Percentiles rank a stretch among this genome's conserved stretches.
phyloP scores from a whole-genome alignment of 805 yeast species.

The Hanseniaspora lachancei region DNA sequence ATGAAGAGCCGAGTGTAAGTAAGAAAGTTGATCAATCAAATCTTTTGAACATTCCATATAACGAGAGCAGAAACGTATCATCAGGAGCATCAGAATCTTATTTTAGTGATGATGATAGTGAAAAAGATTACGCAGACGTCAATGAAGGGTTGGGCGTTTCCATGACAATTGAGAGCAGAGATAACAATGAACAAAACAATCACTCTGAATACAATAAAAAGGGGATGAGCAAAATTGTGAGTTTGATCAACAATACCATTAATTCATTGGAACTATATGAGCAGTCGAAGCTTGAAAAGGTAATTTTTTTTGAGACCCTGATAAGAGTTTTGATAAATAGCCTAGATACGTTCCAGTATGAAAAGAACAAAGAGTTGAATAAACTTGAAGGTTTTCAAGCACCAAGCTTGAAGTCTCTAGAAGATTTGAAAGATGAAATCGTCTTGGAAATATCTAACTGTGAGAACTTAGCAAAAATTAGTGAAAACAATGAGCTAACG shows the following conservation, averaged over 20 bases:
- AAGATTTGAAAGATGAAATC: neutral
- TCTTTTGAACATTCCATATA: neutral
- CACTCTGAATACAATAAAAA: neutral
- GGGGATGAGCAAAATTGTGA: neutral
- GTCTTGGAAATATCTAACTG: neutral
- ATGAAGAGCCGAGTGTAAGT: neutral
- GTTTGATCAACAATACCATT: neutral
- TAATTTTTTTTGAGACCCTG: neutral
- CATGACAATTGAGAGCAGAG: too few relatives aligned
- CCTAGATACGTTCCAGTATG: neutral
- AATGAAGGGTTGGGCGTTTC: neutral
- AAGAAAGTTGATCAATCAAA: neutral
- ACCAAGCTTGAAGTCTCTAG: neutral
- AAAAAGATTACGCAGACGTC: neutral
- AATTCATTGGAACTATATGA: neutral
- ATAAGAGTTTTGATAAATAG: neutral
- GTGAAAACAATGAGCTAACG: constrained; percentile 1
- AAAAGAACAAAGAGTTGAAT: neutral
- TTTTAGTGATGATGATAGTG: neutral
- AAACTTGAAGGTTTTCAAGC: neutral
- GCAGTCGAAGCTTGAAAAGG: neutral
- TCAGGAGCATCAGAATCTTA: neutral
- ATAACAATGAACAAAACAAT: neutral
- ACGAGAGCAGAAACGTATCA: neutral
- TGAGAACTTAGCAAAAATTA: neutral